phyloP scores from a whole-genome alignment of 306 rosid genomes.

The Glycine tomentella region DNA sequence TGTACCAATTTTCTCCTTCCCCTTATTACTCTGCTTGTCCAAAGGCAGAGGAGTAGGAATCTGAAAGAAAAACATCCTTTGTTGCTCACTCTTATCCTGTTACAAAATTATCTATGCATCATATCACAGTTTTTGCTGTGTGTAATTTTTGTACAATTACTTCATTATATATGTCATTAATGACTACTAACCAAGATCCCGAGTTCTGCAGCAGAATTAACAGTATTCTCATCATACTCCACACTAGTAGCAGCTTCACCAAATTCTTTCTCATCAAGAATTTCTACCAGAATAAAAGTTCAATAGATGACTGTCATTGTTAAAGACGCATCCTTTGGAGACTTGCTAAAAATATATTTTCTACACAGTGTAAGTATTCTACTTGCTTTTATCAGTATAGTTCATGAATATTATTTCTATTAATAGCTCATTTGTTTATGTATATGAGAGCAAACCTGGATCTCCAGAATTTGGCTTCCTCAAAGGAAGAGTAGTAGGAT shows the following conservation, averaged over 20 bases:
- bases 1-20: constrained; percentile 69
- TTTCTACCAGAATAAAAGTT: constrained; percentile 56
- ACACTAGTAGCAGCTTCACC: constrained; percentile 59
- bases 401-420: constrained; percentile 14
- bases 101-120: constrained; percentile 10
- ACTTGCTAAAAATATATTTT: constrained; percentile 9
- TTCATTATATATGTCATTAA: constrained; percentile 12
- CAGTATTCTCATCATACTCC: constrained; percentile 64
- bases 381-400: neutral
- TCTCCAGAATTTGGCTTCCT: constrained; percentile 81
- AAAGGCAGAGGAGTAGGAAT: constrained; percentile 69
- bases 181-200: constrained; percentile 70
- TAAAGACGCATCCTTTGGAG: constrained; percentile 1
- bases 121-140: constrained; percentile 5
- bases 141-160: constrained; percentile 7
- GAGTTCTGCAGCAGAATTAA: constrained; percentile 70
- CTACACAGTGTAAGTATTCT: neutral
- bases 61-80: constrained; percentile 64
- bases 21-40: constrained; percentile 57
- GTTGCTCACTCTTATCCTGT: constrained; percentile 65
- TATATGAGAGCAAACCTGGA: constrained; percentile 66
- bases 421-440: neutral
- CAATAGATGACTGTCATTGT: constrained; percentile 29
- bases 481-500: constrained; percentile 78
- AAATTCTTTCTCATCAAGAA: constrained; percentile 71